Evolutionary conservation across 495 filamentous ascomycete genomes (phyloP), one percentile per base, ranked within the genome.

Genomic region (Penicillium paradoxum): DNA sequence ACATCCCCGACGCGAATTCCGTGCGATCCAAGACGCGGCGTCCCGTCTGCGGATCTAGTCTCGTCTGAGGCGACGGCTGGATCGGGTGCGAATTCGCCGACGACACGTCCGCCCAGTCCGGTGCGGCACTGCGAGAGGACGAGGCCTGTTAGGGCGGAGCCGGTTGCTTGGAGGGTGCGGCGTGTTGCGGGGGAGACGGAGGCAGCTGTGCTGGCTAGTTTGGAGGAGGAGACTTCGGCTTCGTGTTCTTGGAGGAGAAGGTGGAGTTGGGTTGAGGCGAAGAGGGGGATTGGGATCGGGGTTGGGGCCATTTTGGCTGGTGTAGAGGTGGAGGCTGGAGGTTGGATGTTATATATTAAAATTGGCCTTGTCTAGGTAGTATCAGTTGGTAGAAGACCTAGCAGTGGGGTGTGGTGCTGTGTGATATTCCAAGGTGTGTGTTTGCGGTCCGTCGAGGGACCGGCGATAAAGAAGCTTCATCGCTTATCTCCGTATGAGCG

Each of bases 1-100:
- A 97, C 86, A 73, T 98, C 93, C 2, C 93, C 95, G 0, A 84
- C 82, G 0, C 93, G 73, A 33, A 98, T 79, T 7, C 90, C 92
- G 79, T 96, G 89, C 54, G 91, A 83, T 0, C 84, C 84, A 2
- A 96, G 62, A 10, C 62, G 54, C 9, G 59, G 54, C 45, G 66
- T 57, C 38, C 66, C 73, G 51, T 68, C 61, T 1, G 51, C 36
- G 0, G 53, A 45, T 15, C 83, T 77, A 0, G 66, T 70, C 22
- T 71, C 70, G 4, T 41, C 62, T 33, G 68, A 55, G 0, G 75
- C 64, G 13, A 88, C 79, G 3, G 91, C 90, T 2, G 78, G 59
- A 60, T 97, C 92, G 0, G 83, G 79, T 2, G 73, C 79, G 18
- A 97, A 84, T 60, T 96, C 91, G 15, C 96, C 71, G 3, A 98